A percentile compares a stretch with the other conserved stretches of the same genome.
Evolutionary conservation across 352 stramenopile genomes (phyloP).

Genomic region (Paralagenidium karlingii): DNA sequence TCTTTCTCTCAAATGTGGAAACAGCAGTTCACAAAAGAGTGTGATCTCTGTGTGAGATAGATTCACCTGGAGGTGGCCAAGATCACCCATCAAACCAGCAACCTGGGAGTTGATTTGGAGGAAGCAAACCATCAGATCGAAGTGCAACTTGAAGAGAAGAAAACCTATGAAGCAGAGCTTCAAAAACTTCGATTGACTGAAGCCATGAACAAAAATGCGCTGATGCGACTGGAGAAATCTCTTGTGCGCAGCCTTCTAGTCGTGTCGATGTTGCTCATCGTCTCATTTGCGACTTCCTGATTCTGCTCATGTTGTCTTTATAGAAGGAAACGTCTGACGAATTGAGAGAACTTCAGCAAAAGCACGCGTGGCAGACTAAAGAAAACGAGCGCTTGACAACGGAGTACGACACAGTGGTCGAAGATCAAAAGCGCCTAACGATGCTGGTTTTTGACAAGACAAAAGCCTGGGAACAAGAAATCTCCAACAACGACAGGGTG

Average conservation of each 20-base stretch:
- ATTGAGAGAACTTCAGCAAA: constrained; percentile 20
- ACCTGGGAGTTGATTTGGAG: too few relatives aligned
- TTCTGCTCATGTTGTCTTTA: background rate
- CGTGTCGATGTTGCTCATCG: background rate
- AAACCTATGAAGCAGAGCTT: constrained; percentile 43
- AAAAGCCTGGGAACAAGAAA: constrained; percentile 55
- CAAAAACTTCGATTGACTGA: constrained; percentile 52
- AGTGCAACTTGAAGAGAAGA: constrained; percentile 46
- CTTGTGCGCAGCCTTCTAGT: constrained; percentile 17
- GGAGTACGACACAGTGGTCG: constrained; percentile 21
- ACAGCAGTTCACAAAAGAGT: too few relatives aligned
- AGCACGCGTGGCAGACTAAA: constrained; percentile 14
- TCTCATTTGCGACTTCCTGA: background rate
- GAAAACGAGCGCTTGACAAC: constrained; percentile 18
- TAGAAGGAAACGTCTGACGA: constrained; percentile 47
- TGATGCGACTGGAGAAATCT: constrained; percentile 24
- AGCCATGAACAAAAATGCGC: constrained; percentile 39
- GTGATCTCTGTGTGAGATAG: too few relatives aligned
- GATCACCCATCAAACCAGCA: too few relatives aligned
- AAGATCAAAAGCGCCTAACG: constrained; percentile 40
- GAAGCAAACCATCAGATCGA: constrained; percentile 62
- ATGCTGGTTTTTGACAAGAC: constrained; percentile 60
- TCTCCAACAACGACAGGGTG: constrained; percentile 33
- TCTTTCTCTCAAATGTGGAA: too few relatives aligned
- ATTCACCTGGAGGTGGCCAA: constrained; percentile 45